Percentiles rank a stretch among this genome's conserved stretches.
Conservation (phyloP, 1,284 basidiomycete species). For the Irpex sp. region DNA sequence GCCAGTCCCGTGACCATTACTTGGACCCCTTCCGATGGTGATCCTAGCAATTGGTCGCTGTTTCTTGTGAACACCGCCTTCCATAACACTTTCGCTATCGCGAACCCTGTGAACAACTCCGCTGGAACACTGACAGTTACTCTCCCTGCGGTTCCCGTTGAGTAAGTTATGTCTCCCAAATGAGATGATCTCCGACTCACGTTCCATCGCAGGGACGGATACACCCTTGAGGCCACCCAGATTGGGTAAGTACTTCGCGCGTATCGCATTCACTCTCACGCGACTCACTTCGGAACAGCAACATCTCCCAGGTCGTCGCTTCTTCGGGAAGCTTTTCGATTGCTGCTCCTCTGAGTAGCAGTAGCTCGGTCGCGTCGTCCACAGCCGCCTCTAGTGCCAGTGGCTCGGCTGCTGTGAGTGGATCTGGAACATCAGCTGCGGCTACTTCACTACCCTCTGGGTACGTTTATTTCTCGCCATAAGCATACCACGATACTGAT, state of each 20-base stretch:
- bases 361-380: constrained; percentile 14
- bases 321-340: constrained; percentile 43
- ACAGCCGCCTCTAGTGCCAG: constrained; percentile 11
- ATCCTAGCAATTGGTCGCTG: constrained; percentile 38
- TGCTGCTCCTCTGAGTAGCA: constrained; percentile 21
- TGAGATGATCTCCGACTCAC: not conserved
- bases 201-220: constrained; percentile 39
- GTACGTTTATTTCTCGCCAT: not conserved
- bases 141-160: constrained; percentile 47
- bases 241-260: constrained; percentile 29
- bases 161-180: constrained; percentile 34
- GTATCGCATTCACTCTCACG: not conserved
- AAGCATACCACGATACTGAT: not conserved
- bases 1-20: constrained; percentile 37
- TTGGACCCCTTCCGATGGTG: constrained; percentile 41
- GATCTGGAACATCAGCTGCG: not conserved
- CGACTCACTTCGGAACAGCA: constrained; percentile 25
- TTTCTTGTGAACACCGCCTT: constrained; percentile 49
- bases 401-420: not conserved
- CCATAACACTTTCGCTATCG: constrained; percentile 53
- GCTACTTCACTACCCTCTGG: not conserved
- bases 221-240: constrained; percentile 49
- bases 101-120: constrained; percentile 49
- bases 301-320: constrained; percentile 46
- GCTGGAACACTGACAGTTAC: constrained; percentile 33